A percentile compares a stretch with the other conserved stretches of the same genome.
These are phyloP conservation scores for Acanthamoeba lenticulata DNA, from an alignment of 208 protist genomes.

Conservation along the genomic window DNA sequence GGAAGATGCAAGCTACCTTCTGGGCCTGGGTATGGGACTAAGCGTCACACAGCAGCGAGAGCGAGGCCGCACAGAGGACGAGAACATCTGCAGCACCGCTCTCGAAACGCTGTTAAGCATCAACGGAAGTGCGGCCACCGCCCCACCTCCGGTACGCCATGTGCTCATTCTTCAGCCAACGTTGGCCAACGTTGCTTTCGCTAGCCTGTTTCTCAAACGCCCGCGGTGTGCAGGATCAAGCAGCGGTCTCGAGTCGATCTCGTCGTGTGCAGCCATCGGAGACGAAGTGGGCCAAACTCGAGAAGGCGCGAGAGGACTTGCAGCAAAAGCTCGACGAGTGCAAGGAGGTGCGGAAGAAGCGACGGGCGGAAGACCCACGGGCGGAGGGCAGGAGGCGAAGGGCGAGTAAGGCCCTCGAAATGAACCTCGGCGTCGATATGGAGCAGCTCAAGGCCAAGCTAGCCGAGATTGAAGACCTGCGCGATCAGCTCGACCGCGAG, in stretches of 20 bases:
- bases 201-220: too few species aligned
- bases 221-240: too few species aligned
- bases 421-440: background rate
- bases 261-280: background rate
- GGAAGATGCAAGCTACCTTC: slow-evolving; percentile 37
- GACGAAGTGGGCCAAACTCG: background rate
- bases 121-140: background rate
- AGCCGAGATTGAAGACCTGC: background rate
- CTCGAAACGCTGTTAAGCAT: background rate
- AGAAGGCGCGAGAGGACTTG: background rate
- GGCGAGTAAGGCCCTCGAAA: background rate
- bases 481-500: background rate
- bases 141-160: background rate
- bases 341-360: background rate
- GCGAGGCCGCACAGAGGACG: background rate
- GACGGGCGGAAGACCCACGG: background rate
- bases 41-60: background rate
- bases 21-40: slow-evolving; percentile 6
- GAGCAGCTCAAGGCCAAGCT: background rate
- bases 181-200: too few species aligned
- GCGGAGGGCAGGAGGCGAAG: background rate
- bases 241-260: background rate
- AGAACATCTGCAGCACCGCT: background rate
- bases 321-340: background rate
- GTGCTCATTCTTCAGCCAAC: too few species aligned